Percentiles rank a stretch among this genome's conserved stretches.
Conservation (phyloP, 306 rosid genomes). For the Hippophae rhamnoides region DNA sequence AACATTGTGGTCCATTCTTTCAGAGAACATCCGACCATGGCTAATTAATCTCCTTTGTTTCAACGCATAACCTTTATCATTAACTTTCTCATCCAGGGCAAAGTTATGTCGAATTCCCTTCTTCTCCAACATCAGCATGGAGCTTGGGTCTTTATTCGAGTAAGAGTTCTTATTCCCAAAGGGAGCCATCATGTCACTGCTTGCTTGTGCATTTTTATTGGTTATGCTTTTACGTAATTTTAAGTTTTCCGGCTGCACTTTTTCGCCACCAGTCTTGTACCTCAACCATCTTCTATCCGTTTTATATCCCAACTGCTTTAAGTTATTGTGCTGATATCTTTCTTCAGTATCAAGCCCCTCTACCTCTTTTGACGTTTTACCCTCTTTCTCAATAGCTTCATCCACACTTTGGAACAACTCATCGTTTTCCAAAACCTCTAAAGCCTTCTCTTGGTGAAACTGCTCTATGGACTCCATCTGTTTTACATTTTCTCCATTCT, state of each 20-base stretch:
- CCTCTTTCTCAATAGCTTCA: constrained; percentile 8
- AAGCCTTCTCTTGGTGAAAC: constrained; percentile 16
- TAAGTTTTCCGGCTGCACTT: constrained; percentile 17
- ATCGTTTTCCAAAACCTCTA: constrained; percentile 14
- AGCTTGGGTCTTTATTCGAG: constrained; percentile 12
- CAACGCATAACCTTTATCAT: constrained; percentile 13
- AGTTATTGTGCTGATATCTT: constrained; percentile 20
- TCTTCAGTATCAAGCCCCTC: constrained; percentile 21
- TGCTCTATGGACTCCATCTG: constrained; percentile 12
- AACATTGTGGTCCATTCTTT: constrained; percentile 25
- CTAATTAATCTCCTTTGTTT: constrained; percentile 23
- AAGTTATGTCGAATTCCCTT: constrained; percentile 14
- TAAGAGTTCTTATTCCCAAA: constrained; percentile 6
- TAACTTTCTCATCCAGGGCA: constrained; percentile 22
- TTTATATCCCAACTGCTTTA: constrained; percentile 15
- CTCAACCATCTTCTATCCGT: constrained; percentile 19
- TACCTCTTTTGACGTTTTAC: constrained; percentile 22
- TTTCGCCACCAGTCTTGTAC: constrained; percentile 20
- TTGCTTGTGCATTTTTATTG: constrained; percentile 16
- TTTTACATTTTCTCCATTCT: constrained; percentile 16
- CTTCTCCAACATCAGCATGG: constrained; percentile 12
- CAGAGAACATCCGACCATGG: constrained; percentile 20
- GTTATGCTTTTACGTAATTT: constrained; percentile 10
- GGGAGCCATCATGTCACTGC: constrained; percentile 4
- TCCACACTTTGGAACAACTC: constrained; percentile 14